Base-by-base conservation (phyloP, 306 rosid species). In the Aeschynomene evenia region DNA sequence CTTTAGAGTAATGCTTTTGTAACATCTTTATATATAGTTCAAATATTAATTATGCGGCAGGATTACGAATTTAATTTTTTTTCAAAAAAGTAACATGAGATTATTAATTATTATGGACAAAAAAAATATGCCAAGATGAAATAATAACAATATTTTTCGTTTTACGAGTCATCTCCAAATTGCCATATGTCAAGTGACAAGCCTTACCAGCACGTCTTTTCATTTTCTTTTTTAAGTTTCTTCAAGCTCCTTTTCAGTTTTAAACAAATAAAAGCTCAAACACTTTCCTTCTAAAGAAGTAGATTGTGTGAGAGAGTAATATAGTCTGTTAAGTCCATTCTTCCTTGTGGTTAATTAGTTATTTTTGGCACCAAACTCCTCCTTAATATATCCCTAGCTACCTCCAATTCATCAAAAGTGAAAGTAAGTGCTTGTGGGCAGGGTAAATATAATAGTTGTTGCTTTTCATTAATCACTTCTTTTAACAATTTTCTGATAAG, bases 281-380 rank as follows among this genome's bases (percentile, higher is more conserved):
- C 21, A 15, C 0, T 53, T 67, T 43, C 48, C 33, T 57, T 33
- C 31, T 57, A 45, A 31, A 71, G 14, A 40, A 42, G 21, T 56
- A 26, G 57, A 37, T 10, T 28, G 54, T 29, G 63, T n/a, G 4
- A 28, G 23, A 15, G 53, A 43, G 42, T 26, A 10, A 11, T 31
- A 43, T 13, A 40, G 49, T 70, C 46, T 33, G 22, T 56, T 70
- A 29, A 24, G 6, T 34, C 74, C 63, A 39, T 53, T 53, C 29
- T 15, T 10, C 63, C 26, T 52, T 52, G 52, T 14, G 21, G n/a
- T n/a, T n/a, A n/a, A n/a, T 33, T 4, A 0, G 19, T 36, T 14
- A 16, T 69, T 9, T 19, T 42, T 36, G 60, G 19, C 2, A 33
- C 49, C 18, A 46, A 16, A 48, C 0, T 49, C 52, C n/a, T n/a